phyloP scores from a whole-genome alignment of 768 basidiomycete species.

The Coprinopsis cinerea region DNA sequence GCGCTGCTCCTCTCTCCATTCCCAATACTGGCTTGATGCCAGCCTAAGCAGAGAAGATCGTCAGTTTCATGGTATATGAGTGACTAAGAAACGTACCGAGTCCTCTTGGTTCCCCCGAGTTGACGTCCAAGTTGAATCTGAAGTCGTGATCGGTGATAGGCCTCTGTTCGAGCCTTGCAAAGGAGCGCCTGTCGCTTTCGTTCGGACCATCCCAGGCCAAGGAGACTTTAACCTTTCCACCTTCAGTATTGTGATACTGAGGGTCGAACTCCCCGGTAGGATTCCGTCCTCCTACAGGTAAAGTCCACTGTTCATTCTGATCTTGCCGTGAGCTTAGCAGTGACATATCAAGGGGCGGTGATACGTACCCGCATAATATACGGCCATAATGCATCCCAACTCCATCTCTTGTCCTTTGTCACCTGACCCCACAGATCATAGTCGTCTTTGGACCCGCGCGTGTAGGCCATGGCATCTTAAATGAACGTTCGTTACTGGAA shows the following conservation, averaged over 20 bases:
- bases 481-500: not conserved
- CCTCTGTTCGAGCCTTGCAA: too few species aligned
- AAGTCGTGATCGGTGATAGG: slow-evolving; percentile 13
- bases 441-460: slow-evolving; percentile 9
- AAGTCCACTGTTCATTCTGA: slow-evolving; percentile 18
- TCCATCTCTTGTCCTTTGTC: slow-evolving; percentile 1
- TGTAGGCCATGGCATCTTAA: slow-evolving; percentile 15
- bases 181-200: slow-evolving; percentile 5
- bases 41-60: not conserved
- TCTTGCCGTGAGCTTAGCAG: not conserved
- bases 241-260: slow-evolving; percentile 19
- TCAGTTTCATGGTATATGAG: not conserved
- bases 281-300: slow-evolving; percentile 24
- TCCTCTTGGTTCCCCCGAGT: not conserved
- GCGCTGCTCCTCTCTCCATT: slow-evolving; percentile 10
- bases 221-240: slow-evolving; percentile 19
- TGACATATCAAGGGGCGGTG: not conserved
- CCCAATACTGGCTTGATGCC: slow-evolving; percentile 7
- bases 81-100: not conserved
- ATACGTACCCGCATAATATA: slow-evolving; percentile 21
- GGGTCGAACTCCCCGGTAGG: slow-evolving; percentile 26
- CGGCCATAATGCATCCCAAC: slow-evolving; percentile 18
- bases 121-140: not conserved
- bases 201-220: slow-evolving; percentile 17
- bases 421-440: slow-evolving; percentile 9